Evolutionary conservation across 306 rosid species (phyloP), one percentile per base, ranked within the genome.

Genomic region (Lotus japonicus): DNA sequence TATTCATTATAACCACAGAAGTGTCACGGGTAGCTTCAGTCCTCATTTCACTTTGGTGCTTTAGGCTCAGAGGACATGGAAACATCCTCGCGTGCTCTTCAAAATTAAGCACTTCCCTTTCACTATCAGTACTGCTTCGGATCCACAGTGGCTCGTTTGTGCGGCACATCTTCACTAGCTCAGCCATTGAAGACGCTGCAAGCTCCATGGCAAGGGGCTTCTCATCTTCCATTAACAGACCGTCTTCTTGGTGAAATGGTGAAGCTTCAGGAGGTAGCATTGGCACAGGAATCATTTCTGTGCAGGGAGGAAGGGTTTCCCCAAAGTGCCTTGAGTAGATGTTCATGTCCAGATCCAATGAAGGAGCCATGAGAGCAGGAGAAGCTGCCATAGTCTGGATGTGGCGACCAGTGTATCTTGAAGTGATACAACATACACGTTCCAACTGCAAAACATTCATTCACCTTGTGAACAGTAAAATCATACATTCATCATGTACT

Each of bases 1-100:
- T 86, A 70, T 94, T 94, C 95, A 94, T 94, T 42, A 94, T 88
- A 62, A 94, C 95, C n/a, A 94, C 86, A 64, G 89, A 84, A 53
- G 79, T 71, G 31, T 90, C 81, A 21, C 98, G 95, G 12, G 60
- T 82, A 62, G 96, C 96, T 81, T 94, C 95, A 0, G 84, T 90
- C 61, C 89, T 88, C 0, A 84, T 70, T 41, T 86, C 96, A 67
- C 51, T 76, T 2, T 78, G 74, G 65, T 80, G 84, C 66, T 88
- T 84, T 50, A 80, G 82, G 71, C 80, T 85, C 79, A 75, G 15
- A 6, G 91, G 85, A 87, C 89, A 86, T 7, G 84, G 73, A 58
- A 90, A 94, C 74, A 86, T 31, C 77, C 86, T 78, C 0, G 84
- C 86, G 19, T 87, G 89, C 74, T 94, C 97, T 61, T 94, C 90